Evolutionary conservation across 1,284 basidiomycete species (phyloP), one percentile per base, ranked within the genome.

Genomic region (Tranzscheliella williamsii): DNA sequence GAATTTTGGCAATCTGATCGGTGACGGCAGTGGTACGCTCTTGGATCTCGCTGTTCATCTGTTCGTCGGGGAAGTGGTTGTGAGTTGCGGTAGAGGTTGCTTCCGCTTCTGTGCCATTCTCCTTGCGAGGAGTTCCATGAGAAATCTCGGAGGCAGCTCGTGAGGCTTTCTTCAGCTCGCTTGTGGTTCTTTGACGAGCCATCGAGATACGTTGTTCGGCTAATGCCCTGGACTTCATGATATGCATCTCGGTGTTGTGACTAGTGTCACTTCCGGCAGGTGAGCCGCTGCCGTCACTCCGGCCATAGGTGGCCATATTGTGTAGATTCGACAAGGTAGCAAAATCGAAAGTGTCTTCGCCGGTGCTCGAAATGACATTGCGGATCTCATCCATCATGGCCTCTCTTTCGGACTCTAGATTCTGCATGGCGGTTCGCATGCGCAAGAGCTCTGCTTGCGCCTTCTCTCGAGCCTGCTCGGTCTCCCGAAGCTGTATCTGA

Each of bases 381-480:
- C 72, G 64, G 38, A 74, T 74, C 49, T 74, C 72, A 36, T 72
- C 65, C 61, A 74, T 72, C 72, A 74, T 74, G 20, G 62, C 61
- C 41, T 74, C 72, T 16, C 72, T 47, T 42, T 73, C 71, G 6
- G 53, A 49, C 29, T 63, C 60, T 45, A 63, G 60, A 24, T 56
- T 57, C 32, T 74, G 65, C 58, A 74, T 66, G 18, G 70, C 65
- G 9, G 36, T 39, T 18, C 72, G 67, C 72, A 74, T 72, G 24
- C 51, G 51, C 11, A 46, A 22, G 27, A 74, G 45, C 42, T 74
- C 72, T 16, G 26, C 43, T 38, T 65, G 57, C 0, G 72, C 72
- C 37, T 67, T 60, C 33, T 71, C 72, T 11, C 72, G 67, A 5
- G 72, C 72, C 17, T 46, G 37, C 40, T 74, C 72, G 36, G 72